These are phyloP conservation scores for Perilla frutescens DNA, from an alignment of 257 asterid genomes.

Conservation along the genomic window DNA sequence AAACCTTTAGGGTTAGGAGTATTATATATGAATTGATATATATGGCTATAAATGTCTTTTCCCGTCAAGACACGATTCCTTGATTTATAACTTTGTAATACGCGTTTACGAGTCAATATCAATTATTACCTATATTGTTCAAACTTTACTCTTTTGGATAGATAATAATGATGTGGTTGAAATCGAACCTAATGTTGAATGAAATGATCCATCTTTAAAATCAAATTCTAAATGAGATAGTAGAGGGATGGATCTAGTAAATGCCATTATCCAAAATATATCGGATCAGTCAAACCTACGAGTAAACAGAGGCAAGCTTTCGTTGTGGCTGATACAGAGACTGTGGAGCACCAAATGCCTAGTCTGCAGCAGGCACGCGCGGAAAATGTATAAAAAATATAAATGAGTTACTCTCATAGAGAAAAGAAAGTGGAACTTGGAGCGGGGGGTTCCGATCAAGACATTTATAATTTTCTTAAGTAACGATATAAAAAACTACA, in stretches of 20 bases:
- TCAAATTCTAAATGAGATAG: neutral
- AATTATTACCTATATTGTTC: neutral
- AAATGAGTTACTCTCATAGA: no score
- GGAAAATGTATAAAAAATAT: no score
- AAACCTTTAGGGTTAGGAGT: neutral
- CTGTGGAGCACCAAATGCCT: no score
- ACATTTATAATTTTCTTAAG: no score
- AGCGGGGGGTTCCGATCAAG: no score
- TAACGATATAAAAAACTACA: neutral
- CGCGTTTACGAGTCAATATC: neutral
- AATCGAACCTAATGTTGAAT: neutral
- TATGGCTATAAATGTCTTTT: neutral
- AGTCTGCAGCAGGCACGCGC: no score
- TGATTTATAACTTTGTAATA: neutral
- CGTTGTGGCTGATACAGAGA: no score
- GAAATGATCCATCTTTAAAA: neutral
- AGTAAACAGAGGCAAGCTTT: neutral
- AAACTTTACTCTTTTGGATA: neutral
- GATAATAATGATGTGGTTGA: neutral
- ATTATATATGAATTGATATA: neutral
- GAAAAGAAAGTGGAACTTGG: no score
- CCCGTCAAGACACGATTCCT: slow-evolving; percentile 2
- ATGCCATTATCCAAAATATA: neutral
- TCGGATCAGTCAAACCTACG: slow-evolving; percentile 2
- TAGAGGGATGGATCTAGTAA: neutral